Evolutionary conservation across 169 alveolate species (phyloP).

Genomic region (Sarcocystis neurona): DNA sequence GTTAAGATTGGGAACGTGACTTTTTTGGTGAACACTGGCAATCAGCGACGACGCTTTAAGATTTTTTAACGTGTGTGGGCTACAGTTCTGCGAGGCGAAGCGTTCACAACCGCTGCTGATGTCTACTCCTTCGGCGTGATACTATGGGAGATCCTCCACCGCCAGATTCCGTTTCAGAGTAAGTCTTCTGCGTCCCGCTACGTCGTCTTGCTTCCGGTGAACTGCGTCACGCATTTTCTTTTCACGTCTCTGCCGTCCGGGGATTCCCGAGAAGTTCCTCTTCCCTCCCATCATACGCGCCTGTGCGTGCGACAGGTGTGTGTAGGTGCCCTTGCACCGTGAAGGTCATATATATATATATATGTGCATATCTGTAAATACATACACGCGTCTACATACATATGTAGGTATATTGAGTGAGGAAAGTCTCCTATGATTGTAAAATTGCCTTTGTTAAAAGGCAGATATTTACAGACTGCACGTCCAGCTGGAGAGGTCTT

Average conservation of each 20-base stretch:
- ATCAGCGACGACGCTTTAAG: no score
- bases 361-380: neutral
- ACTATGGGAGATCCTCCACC: constrained; percentile 82
- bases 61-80: neutral
- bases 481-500: no score
- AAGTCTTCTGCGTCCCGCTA: neutral
- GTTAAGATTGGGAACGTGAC: no score
- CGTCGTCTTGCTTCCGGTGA: neutral
- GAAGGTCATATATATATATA: neutral
- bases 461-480: no score
- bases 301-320: no score
- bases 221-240: neutral
- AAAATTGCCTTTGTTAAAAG: no score
- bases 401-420: neutral
- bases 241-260: neutral
- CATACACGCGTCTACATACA: neutral
- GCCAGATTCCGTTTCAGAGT: constrained; percentile 73
- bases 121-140: constrained; percentile 83
- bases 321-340: no score
- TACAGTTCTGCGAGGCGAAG: constrained; percentile 79
- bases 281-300: no score
- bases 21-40: no score
- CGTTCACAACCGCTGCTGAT: constrained; percentile 78
- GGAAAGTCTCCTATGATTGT: neutral
- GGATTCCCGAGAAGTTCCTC: neutral